Evolutionary conservation across 805 yeast genomes (phyloP), one percentile per base, ranked within the genome.

Genomic region (Cyberlindnera veronae): DNA sequence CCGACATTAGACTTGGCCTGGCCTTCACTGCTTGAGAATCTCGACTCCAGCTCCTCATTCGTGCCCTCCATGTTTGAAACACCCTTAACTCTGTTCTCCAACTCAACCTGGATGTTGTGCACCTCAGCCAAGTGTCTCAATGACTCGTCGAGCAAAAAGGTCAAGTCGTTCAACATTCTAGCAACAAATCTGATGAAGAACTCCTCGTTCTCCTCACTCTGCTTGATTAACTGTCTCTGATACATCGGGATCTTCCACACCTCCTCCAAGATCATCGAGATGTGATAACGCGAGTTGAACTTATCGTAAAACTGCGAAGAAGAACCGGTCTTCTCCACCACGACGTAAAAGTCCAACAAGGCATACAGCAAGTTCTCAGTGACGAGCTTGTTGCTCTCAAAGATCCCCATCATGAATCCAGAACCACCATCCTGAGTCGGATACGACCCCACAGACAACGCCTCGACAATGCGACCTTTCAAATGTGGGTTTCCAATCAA

Each of bases 271-370:
- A 93, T 83, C 34, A 76, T 76, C 1, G 96, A 84, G 21, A 93
- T 86, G 58, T 87, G 83, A 62, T 80, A 91, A 60, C 99, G 76
- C 32, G 87, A 77, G 61, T 88, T 90, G 67, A 93, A 93, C 64
- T 93, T 93, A 62, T 93, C 99, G 61, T 91, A 91, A 58, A 91
- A 93, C 63, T 93, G 98, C 0, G 95, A 80, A 7, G 91, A 81
- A 2, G 96, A 84, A 9, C 99, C 99, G 0, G 99, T 93, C 55
- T 86, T 89, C 61, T 93, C 99, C 36, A 91, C 90, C 72, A 86
- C 87, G 26, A 93, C 95, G 61, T 91, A 93, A 46, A 89, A 84
- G 53, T 88, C 95, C 63, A 93, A 72, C 41, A 93, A 70, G 1
- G 96, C 84, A 54, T 86, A 89, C 42, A 93, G 67, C 47, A 93